These are phyloP conservation scores for Rosa hybrid DNA, from an alignment of 331 rosid genomes.

Conservation along the genomic window DNA sequence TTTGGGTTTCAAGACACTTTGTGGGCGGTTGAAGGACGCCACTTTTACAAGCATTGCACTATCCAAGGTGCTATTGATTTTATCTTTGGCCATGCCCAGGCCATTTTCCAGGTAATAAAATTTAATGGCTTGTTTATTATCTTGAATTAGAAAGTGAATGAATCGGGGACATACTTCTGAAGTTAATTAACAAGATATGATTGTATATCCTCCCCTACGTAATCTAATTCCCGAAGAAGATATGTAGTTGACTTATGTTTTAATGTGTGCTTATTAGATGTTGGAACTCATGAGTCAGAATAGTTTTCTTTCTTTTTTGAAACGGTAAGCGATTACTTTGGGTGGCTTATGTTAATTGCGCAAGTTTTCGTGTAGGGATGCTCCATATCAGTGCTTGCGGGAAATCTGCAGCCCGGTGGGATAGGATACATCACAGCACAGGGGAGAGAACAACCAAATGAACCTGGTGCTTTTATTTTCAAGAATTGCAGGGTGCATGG, in stretches of 20 bases:
- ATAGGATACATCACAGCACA: slow-evolving; percentile 78
- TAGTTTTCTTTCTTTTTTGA: no score
- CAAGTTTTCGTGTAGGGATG: slow-evolving; percentile 44
- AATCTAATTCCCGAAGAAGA: no score
- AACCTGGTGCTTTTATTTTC: slow-evolving; percentile 71
- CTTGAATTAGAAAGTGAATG: no score
- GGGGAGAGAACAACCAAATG: slow-evolving; percentile 52
- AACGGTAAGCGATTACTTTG: no score
- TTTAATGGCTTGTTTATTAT: no score
- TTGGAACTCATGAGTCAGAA: not conserved
- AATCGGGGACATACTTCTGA: no score
- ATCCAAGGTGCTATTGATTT: slow-evolving; percentile 93
- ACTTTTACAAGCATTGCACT: slow-evolving; percentile 71
- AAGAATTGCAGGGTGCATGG: slow-evolving; percentile 55
- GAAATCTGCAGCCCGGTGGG: slow-evolving; percentile 36
- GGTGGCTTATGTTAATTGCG: not conserved
- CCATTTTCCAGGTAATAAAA: no score
- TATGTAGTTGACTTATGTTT: not conserved
- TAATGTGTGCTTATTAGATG: not conserved
- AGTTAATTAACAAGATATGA: no score
- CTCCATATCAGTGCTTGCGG: slow-evolving; percentile 57
- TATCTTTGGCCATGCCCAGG: slow-evolving; percentile 62
- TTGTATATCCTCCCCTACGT: no score
- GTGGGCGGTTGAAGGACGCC: slow-evolving; percentile 81
- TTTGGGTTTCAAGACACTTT: slow-evolving; percentile 86